Conservation (phyloP, 2,329 filamentous ascomycete species). For the Conoideocrella luteorostrata region DNA sequence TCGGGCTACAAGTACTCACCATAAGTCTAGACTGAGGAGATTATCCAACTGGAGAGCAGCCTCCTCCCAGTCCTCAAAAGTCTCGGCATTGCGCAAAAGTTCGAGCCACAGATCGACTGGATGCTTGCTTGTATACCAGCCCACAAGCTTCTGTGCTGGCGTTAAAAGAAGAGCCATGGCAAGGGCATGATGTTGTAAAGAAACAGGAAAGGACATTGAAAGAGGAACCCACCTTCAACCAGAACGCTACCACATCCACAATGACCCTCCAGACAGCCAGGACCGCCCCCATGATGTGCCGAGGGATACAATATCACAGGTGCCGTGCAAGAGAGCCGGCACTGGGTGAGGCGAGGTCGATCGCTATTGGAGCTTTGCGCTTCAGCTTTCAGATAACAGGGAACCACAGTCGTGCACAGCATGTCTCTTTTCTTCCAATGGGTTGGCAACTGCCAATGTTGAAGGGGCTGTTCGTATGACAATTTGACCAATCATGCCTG, state of each 20-base stretch:
- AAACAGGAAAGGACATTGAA: not conserved
- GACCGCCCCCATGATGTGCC: conserved; percentile 36
- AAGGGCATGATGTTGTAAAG: conserved; percentile 13
- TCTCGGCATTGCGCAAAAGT: conserved; percentile 56
- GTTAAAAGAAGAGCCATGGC: conserved; percentile 15
- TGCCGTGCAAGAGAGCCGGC: conserved; percentile 8
- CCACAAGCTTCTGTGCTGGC: conserved; percentile 53
- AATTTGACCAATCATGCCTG: not conserved
- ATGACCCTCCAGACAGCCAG: conserved; percentile 51
- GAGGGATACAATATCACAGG: conserved; percentile 24
- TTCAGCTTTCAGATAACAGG: not conserved
- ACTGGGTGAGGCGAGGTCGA: not conserved
- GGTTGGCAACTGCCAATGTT: too few relatives aligned
- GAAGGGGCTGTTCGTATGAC: too few relatives aligned
- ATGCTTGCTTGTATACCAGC: conserved; percentile 61
- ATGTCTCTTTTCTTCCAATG: too few relatives aligned
- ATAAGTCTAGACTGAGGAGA: conserved; percentile 71
- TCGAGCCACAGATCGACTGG: conserved; percentile 60
- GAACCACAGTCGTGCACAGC: too few relatives aligned
- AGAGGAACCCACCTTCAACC: conserved; percentile 48
- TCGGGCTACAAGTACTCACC: conserved; percentile 54
- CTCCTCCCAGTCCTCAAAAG: conserved; percentile 81
- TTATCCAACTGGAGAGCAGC: conserved; percentile 80
- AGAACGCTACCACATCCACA: conserved; percentile 55
- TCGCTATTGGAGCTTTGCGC: not conserved